Evolutionary conservation across 768 basidiomycete species (phyloP).

Genomic region (Boletus coccyginus): DNA sequence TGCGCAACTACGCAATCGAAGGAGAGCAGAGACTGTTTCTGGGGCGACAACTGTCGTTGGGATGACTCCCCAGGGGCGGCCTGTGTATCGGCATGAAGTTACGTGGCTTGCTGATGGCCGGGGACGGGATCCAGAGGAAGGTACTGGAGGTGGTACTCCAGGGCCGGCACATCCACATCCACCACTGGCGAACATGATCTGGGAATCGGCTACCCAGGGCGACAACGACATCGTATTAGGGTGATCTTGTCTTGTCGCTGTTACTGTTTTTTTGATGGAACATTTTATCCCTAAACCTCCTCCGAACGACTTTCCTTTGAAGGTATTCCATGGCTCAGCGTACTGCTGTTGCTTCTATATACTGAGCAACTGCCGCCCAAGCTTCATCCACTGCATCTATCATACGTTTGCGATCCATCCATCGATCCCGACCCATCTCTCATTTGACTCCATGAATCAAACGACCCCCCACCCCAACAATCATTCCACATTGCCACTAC

Average conservation of each 20-base stretch:
- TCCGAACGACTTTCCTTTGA: neutral
- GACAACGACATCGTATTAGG: constrained; percentile 32
- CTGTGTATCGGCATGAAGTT: constrained; percentile 29
- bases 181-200: constrained; percentile 25
- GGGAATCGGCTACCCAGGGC: constrained; percentile 28
- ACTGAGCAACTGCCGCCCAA: neutral
- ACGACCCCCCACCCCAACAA: neutral
- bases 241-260: constrained; percentile 9
- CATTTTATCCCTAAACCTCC: neutral
- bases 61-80: constrained; percentile 28
- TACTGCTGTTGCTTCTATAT: constrained; percentile 1
- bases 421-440: neutral
- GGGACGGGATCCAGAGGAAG: constrained; percentile 19
- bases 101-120: constrained; percentile 25
- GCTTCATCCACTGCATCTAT: constrained; percentile 5
- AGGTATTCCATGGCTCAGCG: constrained; percentile 3
- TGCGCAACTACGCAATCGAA: constrained; percentile 26
- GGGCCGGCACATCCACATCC: constrained; percentile 20
- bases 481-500: constrained; percentile 6
- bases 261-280: constrained; percentile 2
- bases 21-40: constrained; percentile 35
- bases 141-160: constrained; percentile 13
- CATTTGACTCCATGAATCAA: constrained; percentile 2
- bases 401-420: constrained; percentile 2
- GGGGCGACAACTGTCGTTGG: constrained; percentile 27